These are phyloP conservation scores for Starmera quercuum DNA, from an alignment of 805 yeast genomes.

Conservation along the genomic window DNA sequence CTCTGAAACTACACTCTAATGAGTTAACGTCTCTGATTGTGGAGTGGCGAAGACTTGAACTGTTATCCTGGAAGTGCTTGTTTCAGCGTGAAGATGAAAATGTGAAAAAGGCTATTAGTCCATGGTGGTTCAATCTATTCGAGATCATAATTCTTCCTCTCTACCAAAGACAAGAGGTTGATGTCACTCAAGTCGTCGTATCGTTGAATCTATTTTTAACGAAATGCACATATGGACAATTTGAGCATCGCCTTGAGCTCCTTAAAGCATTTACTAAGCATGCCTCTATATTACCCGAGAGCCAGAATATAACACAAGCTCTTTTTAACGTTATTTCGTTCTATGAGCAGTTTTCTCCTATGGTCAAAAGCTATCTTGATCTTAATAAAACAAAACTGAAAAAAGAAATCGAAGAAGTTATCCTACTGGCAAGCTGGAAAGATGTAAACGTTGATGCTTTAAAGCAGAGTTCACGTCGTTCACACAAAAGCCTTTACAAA, in stretches of 20 bases:
- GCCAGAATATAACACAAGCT: conserved; percentile 26
- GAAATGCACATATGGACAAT: conserved; percentile 74
- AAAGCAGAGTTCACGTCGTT: conserved; percentile 86
- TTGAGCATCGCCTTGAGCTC: conserved; percentile 45
- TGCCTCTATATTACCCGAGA: conserved; percentile 25
- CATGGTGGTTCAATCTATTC: conserved; percentile 89
- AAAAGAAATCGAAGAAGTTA: conserved; percentile 78
- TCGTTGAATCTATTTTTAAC: conserved; percentile 73
- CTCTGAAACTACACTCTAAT: conserved; percentile 49
- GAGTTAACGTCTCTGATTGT: conserved; percentile 64
- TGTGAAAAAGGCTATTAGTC: conserved; percentile 45
- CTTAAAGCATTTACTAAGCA: conserved; percentile 61
- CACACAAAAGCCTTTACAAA: conserved; percentile 81
- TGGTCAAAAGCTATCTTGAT: conserved; percentile 37
- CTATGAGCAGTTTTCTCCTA: conserved; percentile 56
- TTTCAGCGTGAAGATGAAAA: conserved; percentile 55
- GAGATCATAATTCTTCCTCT: conserved; percentile 61
- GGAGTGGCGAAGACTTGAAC: conserved; percentile 85
- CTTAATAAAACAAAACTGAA: conserved; percentile 48
- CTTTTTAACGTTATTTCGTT: conserved; percentile 52
- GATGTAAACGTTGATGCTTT: conserved; percentile 91
- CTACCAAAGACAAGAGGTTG: conserved; percentile 29
- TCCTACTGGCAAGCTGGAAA: conserved; percentile 91
- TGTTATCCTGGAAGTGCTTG: conserved; percentile 76
- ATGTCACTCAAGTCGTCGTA: conserved; percentile 31